These are phyloP conservation scores for Heteromeles arbutifolia DNA, from an alignment of 306 rosid genomes.

Conservation along the genomic window DNA sequence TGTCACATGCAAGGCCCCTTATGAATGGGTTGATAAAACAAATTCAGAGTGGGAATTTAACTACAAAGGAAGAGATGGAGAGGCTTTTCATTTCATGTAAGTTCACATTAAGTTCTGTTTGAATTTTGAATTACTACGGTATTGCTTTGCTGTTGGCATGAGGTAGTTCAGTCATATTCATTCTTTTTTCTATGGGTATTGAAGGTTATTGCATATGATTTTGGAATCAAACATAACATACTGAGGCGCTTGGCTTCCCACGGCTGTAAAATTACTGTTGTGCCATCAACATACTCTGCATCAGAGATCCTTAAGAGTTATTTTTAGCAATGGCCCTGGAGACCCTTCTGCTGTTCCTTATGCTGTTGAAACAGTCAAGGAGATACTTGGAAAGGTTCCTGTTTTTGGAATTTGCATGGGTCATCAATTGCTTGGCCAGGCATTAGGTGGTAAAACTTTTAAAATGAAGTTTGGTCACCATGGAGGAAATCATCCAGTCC, in stretches of 20 bases:
- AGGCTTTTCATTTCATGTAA: conserved; percentile 68
- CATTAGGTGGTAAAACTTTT: conserved; percentile 87
- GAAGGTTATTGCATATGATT: conserved; percentile 91
- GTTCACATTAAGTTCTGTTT: background rate
- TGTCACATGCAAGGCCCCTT: conserved; percentile 76
- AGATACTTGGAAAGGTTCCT: conserved; percentile 78
- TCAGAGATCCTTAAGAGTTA: conserved; percentile 64
- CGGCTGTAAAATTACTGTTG: conserved; percentile 87
- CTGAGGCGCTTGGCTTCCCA: conserved; percentile 79
- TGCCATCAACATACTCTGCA: conserved; percentile 82
- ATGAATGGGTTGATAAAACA: conserved; percentile 77
- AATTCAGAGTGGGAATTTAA: conserved; percentile 60
- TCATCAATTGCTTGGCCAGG: conserved; percentile 92
- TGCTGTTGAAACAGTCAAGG: conserved; percentile 82
- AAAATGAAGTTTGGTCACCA: conserved; percentile 99
- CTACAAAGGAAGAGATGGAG: conserved; percentile 24
- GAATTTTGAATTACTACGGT: background rate
- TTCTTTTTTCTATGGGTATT: conserved; percentile 10
- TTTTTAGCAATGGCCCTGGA: conserved; percentile 95
- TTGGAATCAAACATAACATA: conserved; percentile 91
- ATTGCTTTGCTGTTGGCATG: background rate
- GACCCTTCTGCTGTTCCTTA: conserved; percentile 95
- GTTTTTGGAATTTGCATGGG: conserved; percentile 99
- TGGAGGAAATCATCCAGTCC: conserved; percentile 95
- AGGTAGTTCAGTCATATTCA: background rate